Conservation (phyloP, 2,329 filamentous ascomycete genomes). For the Diaporthe capsici region DNA sequence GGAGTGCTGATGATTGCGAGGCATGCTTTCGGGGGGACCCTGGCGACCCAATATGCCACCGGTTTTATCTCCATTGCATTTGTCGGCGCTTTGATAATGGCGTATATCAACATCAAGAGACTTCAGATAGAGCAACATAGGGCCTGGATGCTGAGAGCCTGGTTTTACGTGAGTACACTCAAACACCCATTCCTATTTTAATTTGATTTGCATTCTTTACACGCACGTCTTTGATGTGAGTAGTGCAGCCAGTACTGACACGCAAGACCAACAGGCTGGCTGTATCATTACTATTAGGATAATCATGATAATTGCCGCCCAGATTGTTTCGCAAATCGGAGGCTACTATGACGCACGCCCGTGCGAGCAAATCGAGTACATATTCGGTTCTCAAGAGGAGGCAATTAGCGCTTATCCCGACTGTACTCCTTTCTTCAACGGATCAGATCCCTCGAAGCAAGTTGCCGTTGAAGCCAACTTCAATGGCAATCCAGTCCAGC, state of each 20-base stretch:
- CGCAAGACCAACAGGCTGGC: conserved; percentile 52
- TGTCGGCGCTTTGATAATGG: conserved; percentile 58
- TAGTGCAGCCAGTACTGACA: neutral
- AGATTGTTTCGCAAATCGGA: conserved; percentile 52
- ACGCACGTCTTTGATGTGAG: neutral
- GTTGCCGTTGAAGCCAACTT: conserved; percentile 54
- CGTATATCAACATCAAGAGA: conserved; percentile 69
- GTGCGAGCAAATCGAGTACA: conserved; percentile 64
- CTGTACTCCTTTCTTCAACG: conserved; percentile 57
- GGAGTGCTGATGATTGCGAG: conserved; percentile 68
- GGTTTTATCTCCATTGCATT: conserved; percentile 62
- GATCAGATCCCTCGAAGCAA: conserved; percentile 45
- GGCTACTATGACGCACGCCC: conserved; percentile 50
- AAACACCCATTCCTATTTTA: neutral
- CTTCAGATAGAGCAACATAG: conserved; percentile 75
- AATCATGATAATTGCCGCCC: conserved; percentile 59
- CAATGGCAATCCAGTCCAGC: conserved; percentile 46
- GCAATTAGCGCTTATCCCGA: conserved; percentile 58
- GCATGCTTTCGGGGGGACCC: conserved; percentile 65
- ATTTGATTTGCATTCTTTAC: neutral
- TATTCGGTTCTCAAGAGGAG: conserved; percentile 49
- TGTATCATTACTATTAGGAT: conserved; percentile 67
- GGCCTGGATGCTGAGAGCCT: conserved; percentile 73
- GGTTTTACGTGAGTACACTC: conserved; percentile 58
- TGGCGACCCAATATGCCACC: conserved; percentile 62